Conservation (phyloP, 805 yeast species). For the Cyberlindnera sargentensis region DNA sequence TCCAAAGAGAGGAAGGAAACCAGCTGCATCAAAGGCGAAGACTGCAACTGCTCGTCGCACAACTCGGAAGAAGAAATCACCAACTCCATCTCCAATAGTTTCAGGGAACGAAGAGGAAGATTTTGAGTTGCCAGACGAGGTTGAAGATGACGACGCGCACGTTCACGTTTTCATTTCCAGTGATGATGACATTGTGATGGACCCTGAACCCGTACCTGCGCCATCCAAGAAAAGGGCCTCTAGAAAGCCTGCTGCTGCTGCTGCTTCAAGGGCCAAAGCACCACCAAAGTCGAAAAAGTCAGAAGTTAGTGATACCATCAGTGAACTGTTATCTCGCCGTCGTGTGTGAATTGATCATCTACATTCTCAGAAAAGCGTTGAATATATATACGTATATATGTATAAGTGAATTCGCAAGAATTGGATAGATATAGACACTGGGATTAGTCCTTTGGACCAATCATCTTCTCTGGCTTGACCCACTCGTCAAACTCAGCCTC, state of each 20-base stretch:
- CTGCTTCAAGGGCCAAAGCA: not conserved
- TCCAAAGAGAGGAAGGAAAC: not conserved
- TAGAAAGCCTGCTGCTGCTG: not conserved
- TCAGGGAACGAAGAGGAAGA: not conserved
- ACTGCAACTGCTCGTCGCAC: not conserved
- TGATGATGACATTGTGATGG: not conserved
- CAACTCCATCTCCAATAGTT: not conserved
- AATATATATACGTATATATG: not conserved
- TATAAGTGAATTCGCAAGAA: too few species aligned
- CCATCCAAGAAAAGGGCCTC: not conserved
- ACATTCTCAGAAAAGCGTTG: not conserved
- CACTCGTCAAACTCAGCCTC: conserved; percentile 89
- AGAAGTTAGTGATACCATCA: not conserved
- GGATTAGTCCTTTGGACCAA: conserved; percentile 65
- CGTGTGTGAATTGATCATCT: not conserved
- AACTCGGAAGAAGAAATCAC: not conserved
- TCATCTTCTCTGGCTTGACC: conserved; percentile 98
- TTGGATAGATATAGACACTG: not conserved
- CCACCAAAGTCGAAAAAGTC: not conserved
- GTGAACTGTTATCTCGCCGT: not conserved
- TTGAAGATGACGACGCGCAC: not conserved
- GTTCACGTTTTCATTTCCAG: not conserved
- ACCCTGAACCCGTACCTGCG: not conserved
- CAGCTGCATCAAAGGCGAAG: not conserved
- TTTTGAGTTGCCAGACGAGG: not conserved